Evolutionary conservation across 257 asterid genomes (phyloP), one percentile per base, ranked within the genome.

Genomic region (Gardenia jasminoides): DNA sequence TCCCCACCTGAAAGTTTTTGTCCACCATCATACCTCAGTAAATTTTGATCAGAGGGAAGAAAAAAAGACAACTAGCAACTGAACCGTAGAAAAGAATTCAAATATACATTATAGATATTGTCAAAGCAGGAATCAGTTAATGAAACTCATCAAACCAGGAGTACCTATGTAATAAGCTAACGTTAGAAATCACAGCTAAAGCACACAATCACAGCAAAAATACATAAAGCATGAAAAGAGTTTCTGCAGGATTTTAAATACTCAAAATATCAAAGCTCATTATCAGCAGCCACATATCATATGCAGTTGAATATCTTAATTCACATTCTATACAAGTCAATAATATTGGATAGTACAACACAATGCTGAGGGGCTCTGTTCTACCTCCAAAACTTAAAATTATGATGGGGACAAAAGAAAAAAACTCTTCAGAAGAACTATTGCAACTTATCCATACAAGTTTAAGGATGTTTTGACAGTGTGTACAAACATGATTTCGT

Each of bases 1-100:
- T 95, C 99, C 67, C 85, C 87, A 79, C 97, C 99, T 93, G 88
- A 81, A 81, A 83, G 65, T 67, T 36, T 80, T 59, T 36, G 74
- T 33, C 39, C 12, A 67, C 62, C 66, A 81, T 74, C 62, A 71
- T 33, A 59, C 1, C 46, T 0, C 30, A n/a, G 26, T 33, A 24
- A 70, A 70, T 48, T 13, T 64, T 31, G 26, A 59, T 44, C 26
- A 33, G 0, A 24, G 31, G 33, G 1, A 22, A 8, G 26, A 59
- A 59, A 22, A 6, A 50, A 66, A 4, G 16, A 6, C 12, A 33
- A 46, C 65, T 20, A 22, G 69, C 54, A 75, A 59, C 52, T 24
- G 56, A 75, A 36, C 33, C 30, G 16, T 39, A 24, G 11, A 12
- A 46, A n/a, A 26, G n/a, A 54, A 54, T 3, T 19, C 26, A 3